Percentiles rank a stretch among this genome's conserved stretches.
phyloP scores from a whole-genome alignment of 352 stramenopile genomes.

The Phytophthora tentaculata region DNA sequence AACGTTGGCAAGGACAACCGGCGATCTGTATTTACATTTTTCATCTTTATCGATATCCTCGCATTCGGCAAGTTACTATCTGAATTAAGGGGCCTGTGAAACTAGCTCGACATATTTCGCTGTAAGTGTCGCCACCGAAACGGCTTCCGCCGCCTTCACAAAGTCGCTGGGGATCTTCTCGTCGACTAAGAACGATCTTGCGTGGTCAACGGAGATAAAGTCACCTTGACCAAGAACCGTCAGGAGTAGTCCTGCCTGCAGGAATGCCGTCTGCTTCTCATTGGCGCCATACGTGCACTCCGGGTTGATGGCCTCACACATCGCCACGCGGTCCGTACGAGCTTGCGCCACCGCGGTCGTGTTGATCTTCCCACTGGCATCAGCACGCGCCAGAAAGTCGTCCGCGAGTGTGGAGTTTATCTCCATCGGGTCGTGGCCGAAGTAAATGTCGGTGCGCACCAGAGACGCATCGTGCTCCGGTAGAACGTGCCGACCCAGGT shows the following conservation, averaged over 20 bases:
- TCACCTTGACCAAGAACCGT: conserved; percentile 29
- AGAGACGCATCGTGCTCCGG: conserved; percentile 53
- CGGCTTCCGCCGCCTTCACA: conserved; percentile 18
- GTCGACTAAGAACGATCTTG: conserved; percentile 40
- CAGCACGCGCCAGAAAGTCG: conserved; percentile 29
- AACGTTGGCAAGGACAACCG: too few relatives aligned
- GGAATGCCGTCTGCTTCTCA: conserved; percentile 33
- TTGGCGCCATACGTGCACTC: conserved; percentile 33
- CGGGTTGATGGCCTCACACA: conserved; percentile 38
- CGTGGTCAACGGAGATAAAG: conserved; percentile 31
- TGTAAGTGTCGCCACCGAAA: conserved; percentile 22
- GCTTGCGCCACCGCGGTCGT: conserved; percentile 26
- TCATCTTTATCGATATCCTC: neutral
- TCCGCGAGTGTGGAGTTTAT: conserved; percentile 35
- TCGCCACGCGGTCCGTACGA: conserved; percentile 24
- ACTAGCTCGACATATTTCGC: conserved; percentile 26
- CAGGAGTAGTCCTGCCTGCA: conserved; percentile 41
- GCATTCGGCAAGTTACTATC: neutral
- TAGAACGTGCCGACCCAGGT: conserved; percentile 40
- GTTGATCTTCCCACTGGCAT: conserved; percentile 32
- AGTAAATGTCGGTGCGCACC: conserved; percentile 38
- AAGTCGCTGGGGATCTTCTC: conserved; percentile 44
- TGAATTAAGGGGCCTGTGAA: conserved; percentile 9
- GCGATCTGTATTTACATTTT: too few relatives aligned
- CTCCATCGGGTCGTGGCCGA: conserved; percentile 35